Evolutionary conservation across 305 asterid genomes (phyloP).

Genomic region (Plantago rigida): DNA sequence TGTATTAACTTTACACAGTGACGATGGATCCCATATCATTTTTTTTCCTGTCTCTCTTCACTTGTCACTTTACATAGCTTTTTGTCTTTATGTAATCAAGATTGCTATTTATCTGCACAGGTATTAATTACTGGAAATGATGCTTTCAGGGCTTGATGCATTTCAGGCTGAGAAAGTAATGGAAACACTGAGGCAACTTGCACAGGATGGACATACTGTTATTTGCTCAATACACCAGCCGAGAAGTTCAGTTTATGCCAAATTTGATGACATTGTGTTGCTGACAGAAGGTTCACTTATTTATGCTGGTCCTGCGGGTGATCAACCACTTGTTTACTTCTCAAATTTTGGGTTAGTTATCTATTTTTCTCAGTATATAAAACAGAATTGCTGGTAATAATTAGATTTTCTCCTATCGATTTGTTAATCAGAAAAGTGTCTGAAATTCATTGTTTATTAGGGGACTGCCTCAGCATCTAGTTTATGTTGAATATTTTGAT

Average conservation of each 20-base stretch:
- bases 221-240: conserved; percentile 98
- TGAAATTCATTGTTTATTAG: too few relatives aligned
- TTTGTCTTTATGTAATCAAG: neutral
- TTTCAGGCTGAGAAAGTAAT: conserved; percentile 98
- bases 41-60: neutral
- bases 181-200: conserved; percentile 83
- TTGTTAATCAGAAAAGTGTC: too few relatives aligned
- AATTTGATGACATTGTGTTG: conserved; percentile 86
- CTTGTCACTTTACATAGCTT: neutral
- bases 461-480: neutral
- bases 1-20: neutral
- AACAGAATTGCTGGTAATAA: conserved; percentile 8
- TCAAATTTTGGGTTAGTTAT: conserved; percentile 71
- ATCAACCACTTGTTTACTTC: conserved; percentile 63
- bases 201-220: conserved; percentile 93
- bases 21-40: neutral
- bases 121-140: conserved; percentile 20
- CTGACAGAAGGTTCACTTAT: conserved; percentile 82
- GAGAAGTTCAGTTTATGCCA: conserved; percentile 85
- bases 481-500: neutral
- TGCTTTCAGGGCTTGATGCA: conserved; percentile 93
- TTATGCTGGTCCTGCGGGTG: conserved; percentile 84
- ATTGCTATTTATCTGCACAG: conserved; percentile 1
- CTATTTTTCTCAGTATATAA: conserved; percentile 13
- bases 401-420: neutral